These are phyloP conservation scores for Colletotrichum incanum DNA, from an alignment of 2,329 filamentous ascomycete species.

Conservation along the genomic window DNA sequence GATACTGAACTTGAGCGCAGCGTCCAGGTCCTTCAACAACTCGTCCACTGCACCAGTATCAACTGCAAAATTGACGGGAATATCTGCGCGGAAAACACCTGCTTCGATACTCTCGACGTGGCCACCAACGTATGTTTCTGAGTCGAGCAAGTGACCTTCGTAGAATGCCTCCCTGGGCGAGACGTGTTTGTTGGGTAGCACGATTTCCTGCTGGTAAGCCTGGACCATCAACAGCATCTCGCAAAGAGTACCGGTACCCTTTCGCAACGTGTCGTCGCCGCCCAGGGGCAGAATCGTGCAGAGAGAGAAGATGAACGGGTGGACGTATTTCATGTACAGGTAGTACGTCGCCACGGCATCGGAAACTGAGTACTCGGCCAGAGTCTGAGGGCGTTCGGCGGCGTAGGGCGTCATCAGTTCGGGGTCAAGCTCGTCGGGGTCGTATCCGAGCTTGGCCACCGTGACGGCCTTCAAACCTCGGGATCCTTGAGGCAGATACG, in stretches of 20 bases:
- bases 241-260: slow-evolving; percentile 98
- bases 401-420: slow-evolving; percentile 97
- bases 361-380: slow-evolving; percentile 98
- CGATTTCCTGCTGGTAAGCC: slow-evolving; percentile 91
- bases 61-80: slow-evolving; percentile 94
- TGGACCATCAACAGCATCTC: slow-evolving; percentile 99
- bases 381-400: slow-evolving; percentile 89
- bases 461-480: slow-evolving; percentile 98
- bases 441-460: slow-evolving; percentile 97
- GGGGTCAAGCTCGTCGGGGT: slow-evolving; percentile 96
- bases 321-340: slow-evolving; percentile 99
- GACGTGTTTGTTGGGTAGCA: slow-evolving; percentile 96
- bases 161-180: slow-evolving; percentile 94
- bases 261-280: slow-evolving; percentile 92
- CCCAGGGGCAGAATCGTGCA: slow-evolving; percentile 96
- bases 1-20: slow-evolving; percentile 89
- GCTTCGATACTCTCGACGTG: slow-evolving; percentile 99
- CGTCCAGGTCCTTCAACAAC: slow-evolving; percentile 87
- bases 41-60: slow-evolving; percentile 92
- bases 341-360: slow-evolving; percentile 99
- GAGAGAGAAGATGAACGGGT: slow-evolving; percentile 98
- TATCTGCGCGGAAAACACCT: slow-evolving; percentile 95
- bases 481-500: slow-evolving; percentile 96
- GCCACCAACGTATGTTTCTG: slow-evolving; percentile 97
- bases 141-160: slow-evolving; percentile 96